A percentile compares a stretch with the other conserved stretches of the same genome.
phyloP scores from a whole-genome alignment of 768 basidiomycete genomes.

The Auriscalpium vulgare region DNA sequence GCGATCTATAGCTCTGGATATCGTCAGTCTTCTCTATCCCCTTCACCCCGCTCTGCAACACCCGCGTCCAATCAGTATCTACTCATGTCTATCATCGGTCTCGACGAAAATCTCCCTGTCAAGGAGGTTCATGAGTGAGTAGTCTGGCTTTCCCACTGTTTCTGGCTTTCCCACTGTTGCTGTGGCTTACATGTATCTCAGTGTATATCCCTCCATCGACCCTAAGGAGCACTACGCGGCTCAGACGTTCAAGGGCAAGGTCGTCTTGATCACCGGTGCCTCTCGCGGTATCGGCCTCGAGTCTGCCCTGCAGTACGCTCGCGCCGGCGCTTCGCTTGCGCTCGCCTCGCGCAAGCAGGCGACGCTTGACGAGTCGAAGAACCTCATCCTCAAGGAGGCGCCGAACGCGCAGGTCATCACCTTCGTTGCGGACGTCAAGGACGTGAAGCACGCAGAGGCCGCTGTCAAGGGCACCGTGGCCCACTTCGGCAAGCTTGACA shows the following conservation, averaged over 20 bases:
- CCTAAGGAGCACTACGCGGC: background rate
- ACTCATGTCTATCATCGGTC: too few relatives aligned
- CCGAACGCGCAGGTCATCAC: constrained; percentile 3
- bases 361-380: constrained; percentile 12
- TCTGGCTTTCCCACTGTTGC: too few relatives aligned
- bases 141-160: too few relatives aligned
- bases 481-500: constrained; percentile 17
- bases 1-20: too few relatives aligned
- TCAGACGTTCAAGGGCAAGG: constrained; percentile 10
- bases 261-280: constrained; percentile 14
- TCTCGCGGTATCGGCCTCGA: constrained; percentile 11
- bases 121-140: too few relatives aligned
- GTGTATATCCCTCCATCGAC: background rate
- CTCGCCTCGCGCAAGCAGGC: constrained; percentile 6
- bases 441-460: background rate
- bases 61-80: too few relatives aligned
- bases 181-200: background rate
- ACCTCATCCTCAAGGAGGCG: background rate
- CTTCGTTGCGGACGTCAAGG: constrained; percentile 8
- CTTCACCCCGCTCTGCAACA: too few relatives aligned
- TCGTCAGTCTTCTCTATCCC: too few relatives aligned
- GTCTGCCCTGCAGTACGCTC: constrained; percentile 8
- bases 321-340: constrained; percentile 11
- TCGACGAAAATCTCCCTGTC: too few relatives aligned
- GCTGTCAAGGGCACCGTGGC: constrained; percentile 10